Conservation (phyloP, 106 monocot species). For the Vanilla planifolia region DNA sequence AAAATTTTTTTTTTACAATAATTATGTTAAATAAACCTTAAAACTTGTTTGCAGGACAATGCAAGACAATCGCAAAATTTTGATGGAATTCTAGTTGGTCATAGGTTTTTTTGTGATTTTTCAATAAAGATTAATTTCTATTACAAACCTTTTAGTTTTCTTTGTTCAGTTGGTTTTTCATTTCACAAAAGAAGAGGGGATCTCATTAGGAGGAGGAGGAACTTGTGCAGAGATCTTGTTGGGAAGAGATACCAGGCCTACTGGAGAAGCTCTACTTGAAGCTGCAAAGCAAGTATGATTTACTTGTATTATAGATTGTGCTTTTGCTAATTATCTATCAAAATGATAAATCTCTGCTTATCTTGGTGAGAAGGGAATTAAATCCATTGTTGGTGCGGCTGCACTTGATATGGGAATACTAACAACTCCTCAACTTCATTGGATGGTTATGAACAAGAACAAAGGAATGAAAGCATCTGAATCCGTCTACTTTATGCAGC, state of each 20-base stretch:
- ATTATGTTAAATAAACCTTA: too few relatives aligned
- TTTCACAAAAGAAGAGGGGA: constrained; percentile 61
- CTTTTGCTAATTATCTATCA: background rate
- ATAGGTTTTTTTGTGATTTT: background rate
- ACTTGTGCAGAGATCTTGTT: constrained; percentile 57
- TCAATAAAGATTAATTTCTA: background rate
- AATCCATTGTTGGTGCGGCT: constrained; percentile 55
- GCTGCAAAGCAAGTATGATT: constrained; percentile 56
- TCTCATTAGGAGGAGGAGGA: constrained; percentile 41
- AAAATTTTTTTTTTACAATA: too few relatives aligned
- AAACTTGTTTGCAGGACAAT: too few relatives aligned
- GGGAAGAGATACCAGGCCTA: constrained; percentile 94
- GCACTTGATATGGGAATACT: constrained; percentile 84
- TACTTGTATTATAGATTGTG: background rate
- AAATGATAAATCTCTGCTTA: background rate
- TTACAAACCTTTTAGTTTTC: background rate
- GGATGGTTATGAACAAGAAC: constrained; percentile 86
- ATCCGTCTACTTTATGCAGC: constrained; percentile 63
- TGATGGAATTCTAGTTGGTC: too few relatives aligned
- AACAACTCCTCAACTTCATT: constrained; percentile 96
- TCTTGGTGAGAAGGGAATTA: constrained; percentile 47
- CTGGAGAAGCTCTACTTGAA: constrained; percentile 67
- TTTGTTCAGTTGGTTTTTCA: constrained; percentile 45
- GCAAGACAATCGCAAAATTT: too few relatives aligned
- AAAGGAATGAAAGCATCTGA: constrained; percentile 56